Conservation (phyloP, 1,284 basidiomycete species). For the Ustilago trichophora region DNA sequence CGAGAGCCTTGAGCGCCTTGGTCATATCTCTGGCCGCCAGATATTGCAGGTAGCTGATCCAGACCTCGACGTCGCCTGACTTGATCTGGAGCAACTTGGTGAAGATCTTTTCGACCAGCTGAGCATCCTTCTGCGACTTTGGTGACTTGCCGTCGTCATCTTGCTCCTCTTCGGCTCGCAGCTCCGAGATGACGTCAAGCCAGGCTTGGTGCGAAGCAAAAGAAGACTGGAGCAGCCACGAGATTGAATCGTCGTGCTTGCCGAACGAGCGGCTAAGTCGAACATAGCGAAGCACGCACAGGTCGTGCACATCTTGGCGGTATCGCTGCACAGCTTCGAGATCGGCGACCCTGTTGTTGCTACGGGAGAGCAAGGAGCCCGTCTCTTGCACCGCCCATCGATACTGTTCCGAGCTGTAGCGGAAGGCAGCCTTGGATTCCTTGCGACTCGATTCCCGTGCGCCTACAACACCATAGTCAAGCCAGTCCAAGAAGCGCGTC, state of each 20-base stretch:
- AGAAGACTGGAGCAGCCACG: conserved; percentile 29
- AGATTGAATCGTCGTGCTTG: conserved; percentile 13
- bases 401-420: conserved; percentile 28
- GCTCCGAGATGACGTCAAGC: conserved; percentile 18
- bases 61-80: conserved; percentile 19
- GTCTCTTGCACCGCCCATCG: conserved; percentile 44
- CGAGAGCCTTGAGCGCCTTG: conserved; percentile 19
- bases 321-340: conserved; percentile 27
- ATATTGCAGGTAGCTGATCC: conserved; percentile 19
- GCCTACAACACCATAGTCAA: conserved; percentile 22
- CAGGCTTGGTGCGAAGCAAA: conserved; percentile 24
- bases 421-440: conserved; percentile 20
- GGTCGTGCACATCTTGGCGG: conserved; percentile 39
- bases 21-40: conserved; percentile 19
- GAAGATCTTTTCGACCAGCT: conserved; percentile 22
- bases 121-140: conserved; percentile 1
- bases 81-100: conserved; percentile 27
- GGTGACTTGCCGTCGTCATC: background rate
- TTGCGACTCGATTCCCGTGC: conserved; percentile 5
- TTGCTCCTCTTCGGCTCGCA: background rate
- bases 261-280: conserved; percentile 16
- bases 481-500: conserved; percentile 35
- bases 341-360: conserved; percentile 3
- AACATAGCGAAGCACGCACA: conserved; percentile 33
- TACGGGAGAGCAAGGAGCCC: conserved; percentile 29